Evolutionary conservation across 2,329 filamentous ascomycete genomes (phyloP), one percentile per base, ranked within the genome.

Genomic region (Mollisia scopiformis): DNA sequence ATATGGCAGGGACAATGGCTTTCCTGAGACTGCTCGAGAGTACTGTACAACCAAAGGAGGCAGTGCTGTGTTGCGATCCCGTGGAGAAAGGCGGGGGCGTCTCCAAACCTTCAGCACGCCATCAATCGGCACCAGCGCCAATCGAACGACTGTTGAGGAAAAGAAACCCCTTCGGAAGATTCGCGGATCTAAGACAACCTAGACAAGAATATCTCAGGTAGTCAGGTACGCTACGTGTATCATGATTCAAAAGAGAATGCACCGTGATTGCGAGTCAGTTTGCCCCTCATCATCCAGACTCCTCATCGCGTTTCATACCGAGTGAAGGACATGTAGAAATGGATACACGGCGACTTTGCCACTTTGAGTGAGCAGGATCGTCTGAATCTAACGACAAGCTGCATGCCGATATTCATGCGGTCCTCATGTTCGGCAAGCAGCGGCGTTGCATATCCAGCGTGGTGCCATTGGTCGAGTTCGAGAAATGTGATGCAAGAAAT

Each of bases 361-460:
- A 27, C 25, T 47, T 46, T 43, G n/a, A 19, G 3, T 21, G 37
- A 21, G n/a, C 43, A 47, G 43, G 21, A 31, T 51, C 49, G 21
- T 51, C 54, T 49, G 30, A 31, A 43, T 47, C 61, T 63, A 65
- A 63, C 39, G 61, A 52, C 57, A 52, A 57, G 58, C 59, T 66
- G 67, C 65, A 69, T 61, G 61, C 59, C 51, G 61, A 66, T 56
- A 69, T 68, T 68, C 64, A 70, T 70, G 68, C 68, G 64, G 55
- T 51, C 56, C 21, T 52, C 41, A n/a, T n/a, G n/a, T n/a, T n/a
- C n/a, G n/a, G n/a, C n/a, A n/a, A 58, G 59, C 64, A 53, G 59
- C 65, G 57, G 54, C 49, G 49, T 30, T 1, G 43, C n/a, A 51
- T 49, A 33, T 56, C 23, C 35, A 55, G 58, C 39, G 19, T 14